Conservation (phyloP, 1,284 basidiomycete species). For the Coniferiporia sulphurascens region DNA sequence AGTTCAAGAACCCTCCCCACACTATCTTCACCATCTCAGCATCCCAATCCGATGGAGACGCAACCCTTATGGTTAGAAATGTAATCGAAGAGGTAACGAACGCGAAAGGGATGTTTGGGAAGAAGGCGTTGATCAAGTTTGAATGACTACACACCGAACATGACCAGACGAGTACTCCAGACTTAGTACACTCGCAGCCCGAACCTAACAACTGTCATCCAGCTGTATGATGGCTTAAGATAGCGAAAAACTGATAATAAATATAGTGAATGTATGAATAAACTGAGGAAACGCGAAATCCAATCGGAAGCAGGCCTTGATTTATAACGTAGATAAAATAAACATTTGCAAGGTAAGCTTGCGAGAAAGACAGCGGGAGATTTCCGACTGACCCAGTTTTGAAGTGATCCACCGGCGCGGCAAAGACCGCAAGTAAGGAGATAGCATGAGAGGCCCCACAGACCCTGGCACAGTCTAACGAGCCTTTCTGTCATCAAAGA, state of each 20-base stretch:
- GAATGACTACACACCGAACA: too few species aligned
- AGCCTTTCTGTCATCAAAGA: slow-evolving; percentile 89
- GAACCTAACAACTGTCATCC: background rate
- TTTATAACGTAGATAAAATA: too few species aligned
- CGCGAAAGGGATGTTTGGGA: slow-evolving; percentile 53
- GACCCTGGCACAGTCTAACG: slow-evolving; percentile 32
- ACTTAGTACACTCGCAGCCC: background rate
- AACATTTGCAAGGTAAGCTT: too few species aligned
- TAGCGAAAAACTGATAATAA: too few species aligned
- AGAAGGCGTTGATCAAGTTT: slow-evolving; percentile 65
- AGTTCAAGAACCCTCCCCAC: slow-evolving; percentile 65
- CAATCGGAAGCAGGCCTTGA: too few species aligned
- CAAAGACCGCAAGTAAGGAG: background rate
- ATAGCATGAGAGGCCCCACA: background rate
- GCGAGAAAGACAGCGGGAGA: too few species aligned
- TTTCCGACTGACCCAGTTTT: too few species aligned
- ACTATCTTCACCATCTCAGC: slow-evolving; percentile 55
- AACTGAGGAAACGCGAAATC: too few species aligned
- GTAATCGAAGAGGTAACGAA: slow-evolving; percentile 41
- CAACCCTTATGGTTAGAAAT: slow-evolving; percentile 42
- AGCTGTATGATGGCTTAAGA: too few species aligned
- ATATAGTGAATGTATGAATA: too few species aligned
- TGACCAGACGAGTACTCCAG: slow-evolving; percentile 25
- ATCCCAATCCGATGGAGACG: slow-evolving; percentile 47
- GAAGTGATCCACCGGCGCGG: too few species aligned